Base-by-base conservation (phyloP, 768 basidiomycete species). In the Pulveroboletus frians region DNA sequence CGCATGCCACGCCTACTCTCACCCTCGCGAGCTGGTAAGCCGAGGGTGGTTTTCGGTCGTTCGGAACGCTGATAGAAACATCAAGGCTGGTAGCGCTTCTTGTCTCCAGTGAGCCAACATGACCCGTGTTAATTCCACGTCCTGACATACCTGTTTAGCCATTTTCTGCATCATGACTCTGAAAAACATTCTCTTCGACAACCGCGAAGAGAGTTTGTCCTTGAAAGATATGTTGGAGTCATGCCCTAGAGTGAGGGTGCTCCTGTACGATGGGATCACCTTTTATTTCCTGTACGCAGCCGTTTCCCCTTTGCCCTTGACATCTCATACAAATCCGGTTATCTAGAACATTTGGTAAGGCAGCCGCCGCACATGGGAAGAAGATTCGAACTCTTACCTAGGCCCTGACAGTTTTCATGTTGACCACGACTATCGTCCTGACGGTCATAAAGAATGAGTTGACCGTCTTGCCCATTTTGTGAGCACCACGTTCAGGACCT, bases 11-110 rank as follows among this genome's bases (percentile, higher is more conserved):
- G 15, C 58, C 58, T n/a, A 17, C 35, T 8, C 47, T 60, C 26
- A 58, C 59, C 6, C 58, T 62, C 21, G 46, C 43, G n/a, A 54
- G 59, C 20, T 62, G 61, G 61, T 62, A 35, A 47, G 61, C 11
- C 5, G 11, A 38, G 4, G 9, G 21, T 21, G 8, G 13, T 1
- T 7, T 40, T 6, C 9, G 15, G 8, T 15, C n/a, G 4, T 18
- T 35, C 13, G 23, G 4, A 29, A 32, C 1, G 35, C 43, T 61
- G 32, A 63, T 10, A 11, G 11, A 17, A 30, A 21, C 2, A 1
- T 43, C 8, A 47, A 64, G 61, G 61, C 9, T 61, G n/a, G 38
- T 14, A 20, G 51, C 53, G 14, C 53, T 62, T 39, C 9, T 51
- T 26, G 48, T 61, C 6, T 45, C 59, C 15, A 61, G 61, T 64